A percentile compares a stretch with the other conserved stretches of the same genome.
phyloP scores from a whole-genome alignment of 345 rosid genomes.

The Aethionema arabicum region DNA sequence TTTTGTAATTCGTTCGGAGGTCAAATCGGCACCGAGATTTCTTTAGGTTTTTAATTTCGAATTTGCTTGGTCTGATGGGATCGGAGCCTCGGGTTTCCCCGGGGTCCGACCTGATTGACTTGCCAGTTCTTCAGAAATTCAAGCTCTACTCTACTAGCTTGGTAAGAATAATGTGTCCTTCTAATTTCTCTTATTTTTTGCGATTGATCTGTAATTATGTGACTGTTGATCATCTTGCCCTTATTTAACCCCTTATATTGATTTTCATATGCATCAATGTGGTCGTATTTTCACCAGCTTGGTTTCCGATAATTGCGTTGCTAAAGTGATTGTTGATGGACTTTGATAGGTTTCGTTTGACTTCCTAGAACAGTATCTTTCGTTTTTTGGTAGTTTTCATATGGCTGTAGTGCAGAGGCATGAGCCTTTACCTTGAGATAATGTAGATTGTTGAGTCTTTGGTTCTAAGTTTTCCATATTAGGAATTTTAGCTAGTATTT shows the following conservation, averaged over 20 bases:
- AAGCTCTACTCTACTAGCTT: constrained; percentile 76
- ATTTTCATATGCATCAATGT: constrained; percentile 1
- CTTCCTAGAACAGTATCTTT: not conserved
- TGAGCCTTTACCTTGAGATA: constrained; percentile 28
- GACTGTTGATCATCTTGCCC: not conserved
- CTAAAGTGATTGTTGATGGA: not conserved
- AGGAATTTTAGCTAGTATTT: not conserved
- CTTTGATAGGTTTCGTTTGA: not conserved
- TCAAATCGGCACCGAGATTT: constrained; percentile 23
- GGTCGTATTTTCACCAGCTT: not conserved
- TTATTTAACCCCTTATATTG: not conserved
- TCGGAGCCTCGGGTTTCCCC: constrained; percentile 40
- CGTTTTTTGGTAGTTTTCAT: constrained; percentile 4
- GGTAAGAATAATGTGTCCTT: constrained; percentile 36
- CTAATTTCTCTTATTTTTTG: not conserved
- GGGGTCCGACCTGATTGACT: constrained; percentile 33
- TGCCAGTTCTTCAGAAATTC: constrained; percentile 68
- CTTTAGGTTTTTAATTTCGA: constrained; percentile 19
- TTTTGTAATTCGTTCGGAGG: constrained; percentile 6
- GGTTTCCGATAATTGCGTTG: constrained; percentile 10
- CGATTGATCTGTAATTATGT: not conserved
- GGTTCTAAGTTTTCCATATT: constrained; percentile 13
- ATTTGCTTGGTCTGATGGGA: constrained; percentile 39
- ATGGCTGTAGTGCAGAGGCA: constrained; percentile 22
- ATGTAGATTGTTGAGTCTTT: constrained; percentile 30